Percentiles rank a stretch among this genome's conserved stretches.
These are phyloP conservation scores for Ceratocystis lukuohia DNA, from an alignment of 2,329 filamentous ascomycete genomes.

Conservation along the genomic window DNA sequence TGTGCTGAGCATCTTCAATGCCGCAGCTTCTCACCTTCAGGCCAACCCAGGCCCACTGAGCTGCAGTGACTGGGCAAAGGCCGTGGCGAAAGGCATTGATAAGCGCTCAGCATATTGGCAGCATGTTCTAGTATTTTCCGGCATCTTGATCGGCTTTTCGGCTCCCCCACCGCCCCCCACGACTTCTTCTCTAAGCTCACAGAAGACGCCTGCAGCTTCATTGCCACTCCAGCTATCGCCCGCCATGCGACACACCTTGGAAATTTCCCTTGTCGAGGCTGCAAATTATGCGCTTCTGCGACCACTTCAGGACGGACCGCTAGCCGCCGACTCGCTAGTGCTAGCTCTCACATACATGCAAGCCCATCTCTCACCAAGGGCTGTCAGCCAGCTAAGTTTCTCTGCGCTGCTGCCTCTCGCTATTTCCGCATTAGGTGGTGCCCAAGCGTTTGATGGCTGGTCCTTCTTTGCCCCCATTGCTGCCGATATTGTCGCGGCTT, in stretches of 20 bases:
- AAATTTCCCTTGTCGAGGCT: slow-evolving; percentile 59
- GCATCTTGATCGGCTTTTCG: slow-evolving; percentile 52
- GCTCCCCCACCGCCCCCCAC: slow-evolving; percentile 46
- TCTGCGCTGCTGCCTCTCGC: slow-evolving; percentile 57
- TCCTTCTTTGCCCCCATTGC: slow-evolving; percentile 57
- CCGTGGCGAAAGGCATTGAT: slow-evolving; percentile 44
- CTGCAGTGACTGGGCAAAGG: slow-evolving; percentile 42
- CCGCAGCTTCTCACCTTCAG: slow-evolving; percentile 44
- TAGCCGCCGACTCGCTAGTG: slow-evolving; percentile 42
- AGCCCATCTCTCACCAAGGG: slow-evolving; percentile 49
- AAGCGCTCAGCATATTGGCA: slow-evolving; percentile 58
- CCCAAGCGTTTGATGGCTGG: slow-evolving; percentile 61
- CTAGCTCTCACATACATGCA: slow-evolving; percentile 68
- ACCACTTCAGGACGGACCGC: slow-evolving; percentile 29
- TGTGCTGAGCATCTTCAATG: slow-evolving; percentile 58
- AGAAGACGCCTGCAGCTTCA: slow-evolving; percentile 42
- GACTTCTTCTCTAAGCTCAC: neutral
- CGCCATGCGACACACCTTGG: slow-evolving; percentile 51
- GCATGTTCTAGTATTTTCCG: slow-evolving; percentile 67
- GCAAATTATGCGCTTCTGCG: slow-evolving; percentile 59
- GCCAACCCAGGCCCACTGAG: slow-evolving; percentile 31
- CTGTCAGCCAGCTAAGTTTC: slow-evolving; percentile 48
- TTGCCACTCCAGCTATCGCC: slow-evolving; percentile 41
- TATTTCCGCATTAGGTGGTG: slow-evolving; percentile 52
- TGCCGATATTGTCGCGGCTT: slow-evolving; percentile 21